Evolutionary conservation across 1,139 yeast species (phyloP), one percentile per base, ranked within the genome.

Genomic region (Kodamaea alishanica): DNA sequence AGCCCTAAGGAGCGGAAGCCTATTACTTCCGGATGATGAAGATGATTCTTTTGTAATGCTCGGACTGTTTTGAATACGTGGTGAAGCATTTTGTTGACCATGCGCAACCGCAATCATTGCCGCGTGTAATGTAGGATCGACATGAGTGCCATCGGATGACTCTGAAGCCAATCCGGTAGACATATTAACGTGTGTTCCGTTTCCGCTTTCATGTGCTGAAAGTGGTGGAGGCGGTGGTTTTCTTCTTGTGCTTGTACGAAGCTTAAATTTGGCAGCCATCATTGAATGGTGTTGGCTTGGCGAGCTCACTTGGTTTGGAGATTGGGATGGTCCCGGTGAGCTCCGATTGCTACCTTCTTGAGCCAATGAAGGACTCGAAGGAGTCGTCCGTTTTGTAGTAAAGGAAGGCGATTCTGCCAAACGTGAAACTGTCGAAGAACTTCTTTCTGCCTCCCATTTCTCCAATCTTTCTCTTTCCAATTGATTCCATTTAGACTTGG

Each of bases 41-140:
- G 20, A 15, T 15, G 20, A 15, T 24, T 62, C 71, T 51, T 63
- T 66, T 26, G 68, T 56, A 45, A 69, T 65, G 43, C 73, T 68
- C 10, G 20, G 72, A 63, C 35, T 69, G 56, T 44, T 70, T 51
- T 41, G 55, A 56, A 36, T 54, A 51, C 6, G 61, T 51, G n/a
- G 57, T 42, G 5, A 15, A 15, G 60, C 53, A 12, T 42, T 34
- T 24, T 52, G 55, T 7, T 63, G 50, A 38, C 56, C 58, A 35
- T 65, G 58, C 6, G 75, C 64, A 4, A 75, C 77, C 1, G 77
- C 78, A 40, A 68, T 55, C 45, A 68, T 69, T 2, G 75, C 75
- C 9, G 76, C 77, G 40, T 67, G 69, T 23, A 71, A 51, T 44
- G 57, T 63, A 3, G 60, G 71, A 34, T 54, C 52, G 6, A 52